Evolutionary conservation across 1,284 basidiomycete genomes (phyloP).

Genomic region (Moesziomyces sp.): DNA sequence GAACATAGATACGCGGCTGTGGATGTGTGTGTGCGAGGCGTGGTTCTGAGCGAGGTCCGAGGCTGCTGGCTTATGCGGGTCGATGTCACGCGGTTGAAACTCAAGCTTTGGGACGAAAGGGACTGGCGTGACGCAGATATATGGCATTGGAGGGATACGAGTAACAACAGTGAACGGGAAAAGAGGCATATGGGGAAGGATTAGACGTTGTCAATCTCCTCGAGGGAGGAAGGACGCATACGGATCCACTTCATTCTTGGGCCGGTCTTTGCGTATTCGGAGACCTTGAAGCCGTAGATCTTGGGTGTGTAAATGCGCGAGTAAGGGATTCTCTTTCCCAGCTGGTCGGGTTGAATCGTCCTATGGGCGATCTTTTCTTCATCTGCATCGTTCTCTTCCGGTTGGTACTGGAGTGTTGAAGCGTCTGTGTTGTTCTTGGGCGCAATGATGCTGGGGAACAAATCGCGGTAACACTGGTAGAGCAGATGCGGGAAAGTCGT

Average conservation of each 20-base stretch:
- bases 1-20: not conserved
- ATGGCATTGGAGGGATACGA: no score
- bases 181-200: not conserved
- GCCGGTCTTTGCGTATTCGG: constrained; percentile 78
- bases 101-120: no score
- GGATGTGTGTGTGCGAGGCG: not conserved
- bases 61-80: no score
- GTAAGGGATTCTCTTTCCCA: constrained; percentile 53
- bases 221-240: constrained; percentile 80
- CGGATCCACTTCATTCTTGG: constrained; percentile 97
- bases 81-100: no score
- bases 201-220: constrained; percentile 75
- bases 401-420: constrained; percentile 1
- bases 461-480: constrained; percentile 89
- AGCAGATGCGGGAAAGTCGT: constrained; percentile 97
- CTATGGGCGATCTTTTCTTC: constrained; percentile 3
- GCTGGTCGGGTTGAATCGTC: constrained; percentile 48
- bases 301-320: constrained; percentile 83
- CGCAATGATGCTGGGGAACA: constrained; percentile 62
- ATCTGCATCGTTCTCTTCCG: constrained; percentile 74
- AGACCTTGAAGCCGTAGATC: constrained; percentile 83
- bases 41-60: no score
- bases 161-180: not conserved
- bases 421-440: constrained; percentile 21
- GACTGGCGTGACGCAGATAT: not conserved